Evolutionary conservation across 208 protist genomes (phyloP), one percentile per base, ranked within the genome.

Genomic region (Crithidia expoeki): DNA sequence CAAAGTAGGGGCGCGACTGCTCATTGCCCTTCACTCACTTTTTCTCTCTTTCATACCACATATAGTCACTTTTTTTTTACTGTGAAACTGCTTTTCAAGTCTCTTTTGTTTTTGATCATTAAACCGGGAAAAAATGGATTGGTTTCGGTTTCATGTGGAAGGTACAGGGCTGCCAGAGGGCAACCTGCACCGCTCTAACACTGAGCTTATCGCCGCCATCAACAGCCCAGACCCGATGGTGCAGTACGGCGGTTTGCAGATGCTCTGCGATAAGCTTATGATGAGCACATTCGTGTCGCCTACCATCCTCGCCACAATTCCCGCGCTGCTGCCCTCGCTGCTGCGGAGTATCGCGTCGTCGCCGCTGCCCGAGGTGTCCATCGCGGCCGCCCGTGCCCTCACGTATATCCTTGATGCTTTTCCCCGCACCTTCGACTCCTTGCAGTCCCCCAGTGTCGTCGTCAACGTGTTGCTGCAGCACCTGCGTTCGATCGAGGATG

Each of bases 221-320:
- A 80, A 34, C 63, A 93, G 83, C 59, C 61, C 66, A 0, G 84
- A 95, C 59, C 88, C 94, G 33, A 71, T 55, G 40, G 59, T 60
- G 14, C 79, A 90, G 66, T 82, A 82, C 69, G 38, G 56, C 19
- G 89, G 79, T 4, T 66, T 98, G 30, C 56, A 81, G 16, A 79
- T 94, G 72, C 79, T 98, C 23, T 98, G 95, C 84, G 88, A 98
- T 58, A n/a, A 92, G 53, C 81, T 98, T 2, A 96, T 93, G 25
- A 97, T 98, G 82, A 87, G 84, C 9, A 94, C 82, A 3, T 88
- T 94, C 46, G 72, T 96, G 11, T 92, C 86, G 2, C 65, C 98
- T 9, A 65, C 67, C 19, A 79, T 76, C 11, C 90, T 98, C 69
- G 72, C 72, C 28, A 76, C 86, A 7, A 74, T 82, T 21, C 72